These are phyloP conservation scores for Verticillium dahliae DNA, from an alignment of 2,329 filamentous ascomycete genomes.

Conservation along the genomic window DNA sequence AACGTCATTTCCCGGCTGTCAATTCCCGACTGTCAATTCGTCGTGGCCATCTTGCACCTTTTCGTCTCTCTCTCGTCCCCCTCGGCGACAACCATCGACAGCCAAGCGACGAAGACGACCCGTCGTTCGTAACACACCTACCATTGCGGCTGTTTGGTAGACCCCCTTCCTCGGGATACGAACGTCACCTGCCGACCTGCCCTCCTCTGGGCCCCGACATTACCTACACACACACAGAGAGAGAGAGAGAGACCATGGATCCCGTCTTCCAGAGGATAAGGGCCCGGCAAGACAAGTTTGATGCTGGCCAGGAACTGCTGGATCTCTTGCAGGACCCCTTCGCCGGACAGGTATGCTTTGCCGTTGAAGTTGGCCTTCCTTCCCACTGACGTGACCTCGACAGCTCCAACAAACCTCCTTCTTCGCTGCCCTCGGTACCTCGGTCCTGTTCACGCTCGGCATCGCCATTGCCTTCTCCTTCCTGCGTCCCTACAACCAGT, in stretches of 20 bases:
- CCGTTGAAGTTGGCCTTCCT: background rate
- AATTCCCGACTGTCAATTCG: background rate
- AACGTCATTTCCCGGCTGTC: background rate
- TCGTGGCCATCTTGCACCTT: background rate
- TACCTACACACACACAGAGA: background rate
- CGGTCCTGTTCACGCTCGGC: slow-evolving; percentile 65
- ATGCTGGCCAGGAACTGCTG: slow-evolving; percentile 36
- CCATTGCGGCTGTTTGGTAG: background rate
- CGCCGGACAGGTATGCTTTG: slow-evolving; percentile 30
- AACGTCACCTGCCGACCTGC: background rate
- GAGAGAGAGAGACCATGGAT: background rate
- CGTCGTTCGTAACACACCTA: background rate
- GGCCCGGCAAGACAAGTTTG: slow-evolving; percentile 7
- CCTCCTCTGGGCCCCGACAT: background rate
- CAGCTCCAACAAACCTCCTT: slow-evolving; percentile 54
- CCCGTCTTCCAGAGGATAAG: background rate
- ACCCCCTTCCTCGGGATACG: background rate
- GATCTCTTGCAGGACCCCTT: slow-evolving; percentile 45
- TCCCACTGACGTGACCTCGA: background rate
- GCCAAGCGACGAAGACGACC: background rate
- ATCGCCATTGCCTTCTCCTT: slow-evolving; percentile 81
- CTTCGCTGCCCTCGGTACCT: slow-evolving; percentile 73
- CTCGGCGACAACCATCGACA: background rate
- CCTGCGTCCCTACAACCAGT: slow-evolving; percentile 81
- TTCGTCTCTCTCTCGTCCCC: too few species aligned